A percentile compares a stretch with the other conserved stretches of the same genome.
These are phyloP conservation scores for Brassica napus DNA, from an alignment of 345 rosid genomes.

Conservation along the genomic window Da-Ae NC_063446.1:7223001-7223500, in stretches of 20 bases:
- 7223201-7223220: not conserved
- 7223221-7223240: slow-evolving; percentile 3
- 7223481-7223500: not conserved
- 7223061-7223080: not conserved
- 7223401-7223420: not conserved
- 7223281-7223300: slow-evolving; percentile 7
- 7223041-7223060: not conserved
- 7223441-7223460: not conserved
- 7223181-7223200: slow-evolving; percentile 3
- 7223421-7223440: not conserved
- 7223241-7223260: slow-evolving; percentile 3
- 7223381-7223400: not conserved
- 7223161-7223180: not conserved
- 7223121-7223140: not conserved
- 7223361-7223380: slow-evolving; percentile 26
- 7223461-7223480: not conserved
- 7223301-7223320: slow-evolving; percentile 19
- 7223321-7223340: slow-evolving; percentile 8
- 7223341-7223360: not conserved
- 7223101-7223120: not conserved
- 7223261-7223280: slow-evolving; percentile 17
- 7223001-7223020: not conserved
- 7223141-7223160: slow-evolving; percentile 1
- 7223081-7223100: not conserved
- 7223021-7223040: not conserved